phyloP scores from a whole-genome alignment of 768 basidiomycete genomes.

The Jaapia argillacea region DNA sequence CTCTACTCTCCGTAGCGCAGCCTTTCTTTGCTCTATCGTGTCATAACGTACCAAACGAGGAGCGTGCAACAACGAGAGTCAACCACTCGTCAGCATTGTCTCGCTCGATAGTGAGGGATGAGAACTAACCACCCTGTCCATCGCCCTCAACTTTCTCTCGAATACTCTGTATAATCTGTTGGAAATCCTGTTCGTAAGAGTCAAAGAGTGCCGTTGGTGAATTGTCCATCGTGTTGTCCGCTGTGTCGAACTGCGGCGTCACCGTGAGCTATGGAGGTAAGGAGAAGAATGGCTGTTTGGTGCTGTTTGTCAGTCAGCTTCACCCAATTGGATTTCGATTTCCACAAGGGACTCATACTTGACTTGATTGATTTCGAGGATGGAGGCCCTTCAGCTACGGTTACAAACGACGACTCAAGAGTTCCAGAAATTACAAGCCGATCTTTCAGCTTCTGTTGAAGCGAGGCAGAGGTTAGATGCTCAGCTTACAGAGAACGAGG shows the following conservation, averaged over 20 bases:
- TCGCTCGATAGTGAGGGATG: no score
- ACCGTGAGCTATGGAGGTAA: no score
- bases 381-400: neutral
- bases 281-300: no score
- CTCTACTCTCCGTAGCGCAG: constrained; percentile 72
- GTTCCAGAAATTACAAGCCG: constrained; percentile 74
- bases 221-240: constrained; percentile 50
- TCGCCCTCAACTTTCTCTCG: constrained; percentile 69
- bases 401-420: constrained; percentile 22
- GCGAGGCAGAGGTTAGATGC: constrained; percentile 82
- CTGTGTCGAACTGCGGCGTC: constrained; percentile 1
- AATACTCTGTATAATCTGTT: constrained; percentile 68
- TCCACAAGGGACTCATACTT: neutral
- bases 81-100: no score
- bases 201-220: constrained; percentile 83
- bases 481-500: constrained; percentile 84
- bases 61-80: neutral
- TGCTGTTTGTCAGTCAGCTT: no score
- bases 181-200: constrained; percentile 88
- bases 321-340: no score
- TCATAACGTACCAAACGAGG: neutral
- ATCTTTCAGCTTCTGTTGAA: constrained; percentile 65
- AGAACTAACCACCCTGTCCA: constrained; percentile 51
- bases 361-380: no score
- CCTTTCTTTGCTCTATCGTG: constrained; percentile 65